Evolutionary conservation across 2,329 filamentous ascomycete genomes (phyloP).

Genomic region (Colletotrichum ledebouriae): DNA sequence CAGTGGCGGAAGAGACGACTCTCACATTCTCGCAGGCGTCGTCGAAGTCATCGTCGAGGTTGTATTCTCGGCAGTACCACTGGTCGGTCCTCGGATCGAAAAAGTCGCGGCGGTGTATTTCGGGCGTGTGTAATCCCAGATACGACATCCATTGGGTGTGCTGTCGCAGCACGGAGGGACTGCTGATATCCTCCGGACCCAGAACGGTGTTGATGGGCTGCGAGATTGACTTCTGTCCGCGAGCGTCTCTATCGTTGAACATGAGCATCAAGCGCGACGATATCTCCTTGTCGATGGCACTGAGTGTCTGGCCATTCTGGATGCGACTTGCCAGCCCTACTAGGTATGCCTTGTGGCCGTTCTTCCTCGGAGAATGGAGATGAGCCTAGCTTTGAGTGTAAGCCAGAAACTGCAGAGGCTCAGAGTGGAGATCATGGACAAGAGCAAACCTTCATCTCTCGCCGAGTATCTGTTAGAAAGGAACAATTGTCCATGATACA

Average conservation of each 20-base stretch:
- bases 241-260: conserved; percentile 41
- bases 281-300: conserved; percentile 38
- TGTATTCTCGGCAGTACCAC: conserved; percentile 39
- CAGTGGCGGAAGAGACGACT: conserved; percentile 29
- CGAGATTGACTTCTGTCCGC: conserved; percentile 39
- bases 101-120: conserved; percentile 33
- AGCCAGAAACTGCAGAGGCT: not conserved
- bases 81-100: conserved; percentile 29
- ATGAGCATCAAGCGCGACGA: conserved; percentile 39
- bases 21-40: conserved; percentile 35
- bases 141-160: conserved; percentile 42
- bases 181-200: conserved; percentile 35
- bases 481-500: conserved; percentile 42
- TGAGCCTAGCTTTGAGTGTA: conserved; percentile 27
- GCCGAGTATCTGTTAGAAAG: conserved; percentile 35
- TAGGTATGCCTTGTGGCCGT: conserved; percentile 38
- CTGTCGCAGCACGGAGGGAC: conserved; percentile 34
- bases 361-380: conserved; percentile 37
- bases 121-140: conserved; percentile 29
- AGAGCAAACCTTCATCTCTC: conserved; percentile 40
- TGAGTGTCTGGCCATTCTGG: conserved; percentile 31
- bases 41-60: conserved; percentile 38
- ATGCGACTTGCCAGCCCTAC: conserved; percentile 29
- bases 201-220: conserved; percentile 37
- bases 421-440: not conserved